These are phyloP conservation scores for Chaetothyriales sp. DNA, from an alignment of 2,329 filamentous ascomycete species.

Conservation along the genomic window DNA sequence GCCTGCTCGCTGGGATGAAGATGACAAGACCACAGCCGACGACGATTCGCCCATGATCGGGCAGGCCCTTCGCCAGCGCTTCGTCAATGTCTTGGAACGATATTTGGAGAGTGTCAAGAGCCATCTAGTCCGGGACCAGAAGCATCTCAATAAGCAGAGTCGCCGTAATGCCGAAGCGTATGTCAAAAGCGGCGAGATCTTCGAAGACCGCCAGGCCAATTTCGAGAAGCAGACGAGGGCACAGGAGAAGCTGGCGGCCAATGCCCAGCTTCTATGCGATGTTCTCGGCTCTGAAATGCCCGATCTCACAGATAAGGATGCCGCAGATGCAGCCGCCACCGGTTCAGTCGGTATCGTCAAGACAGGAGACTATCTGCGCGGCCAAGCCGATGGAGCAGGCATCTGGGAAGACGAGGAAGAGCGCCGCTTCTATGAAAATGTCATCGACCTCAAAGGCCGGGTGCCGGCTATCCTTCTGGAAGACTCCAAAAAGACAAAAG, in stretches of 20 bases:
- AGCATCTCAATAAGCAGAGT: conserved; percentile 69
- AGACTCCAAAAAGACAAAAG: conserved; percentile 74
- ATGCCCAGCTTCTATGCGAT: conserved; percentile 83
- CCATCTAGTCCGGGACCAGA: conserved; percentile 82
- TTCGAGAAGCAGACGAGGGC: conserved; percentile 88
- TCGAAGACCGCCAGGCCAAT: conserved; percentile 89
- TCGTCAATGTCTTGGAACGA: conserved; percentile 66
- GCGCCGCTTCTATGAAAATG: conserved; percentile 91
- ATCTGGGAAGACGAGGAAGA: conserved; percentile 99
- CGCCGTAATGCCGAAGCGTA: conserved; percentile 95
- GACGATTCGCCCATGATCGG: conserved; percentile 61
- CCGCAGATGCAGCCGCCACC: conserved; percentile 48
- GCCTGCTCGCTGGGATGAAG: conserved; percentile 30
- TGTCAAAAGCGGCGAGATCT: conserved; percentile 94
- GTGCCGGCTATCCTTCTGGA: conserved; percentile 88
- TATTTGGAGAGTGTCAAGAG: conserved; percentile 89
- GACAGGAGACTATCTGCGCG: conserved; percentile 79
- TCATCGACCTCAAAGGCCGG: conserved; percentile 88
- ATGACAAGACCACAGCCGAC: conserved; percentile 23
- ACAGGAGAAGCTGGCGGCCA: conserved; percentile 77
- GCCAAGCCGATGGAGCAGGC: conserved; percentile 75
- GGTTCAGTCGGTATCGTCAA: conserved; percentile 86
- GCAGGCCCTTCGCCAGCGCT: conserved; percentile 66
- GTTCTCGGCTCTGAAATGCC: conserved; percentile 85
- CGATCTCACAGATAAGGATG: conserved; percentile 70